Conservation (phyloP, 805 yeast genomes). For the Sungouiozyma ichnusensis region DNA sequence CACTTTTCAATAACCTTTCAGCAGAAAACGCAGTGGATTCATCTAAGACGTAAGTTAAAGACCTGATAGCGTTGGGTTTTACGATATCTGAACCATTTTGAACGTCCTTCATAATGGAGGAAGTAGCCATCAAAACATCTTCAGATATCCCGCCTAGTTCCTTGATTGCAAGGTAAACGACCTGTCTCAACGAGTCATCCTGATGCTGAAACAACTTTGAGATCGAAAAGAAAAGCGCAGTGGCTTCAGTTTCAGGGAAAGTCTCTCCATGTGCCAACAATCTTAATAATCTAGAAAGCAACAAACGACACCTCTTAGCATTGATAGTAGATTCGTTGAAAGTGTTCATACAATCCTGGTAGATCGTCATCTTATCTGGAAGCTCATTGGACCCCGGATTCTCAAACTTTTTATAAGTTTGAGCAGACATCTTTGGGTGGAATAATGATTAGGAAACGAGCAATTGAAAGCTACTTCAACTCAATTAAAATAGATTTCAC, state of each 20-base stretch:
- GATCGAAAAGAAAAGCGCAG: slow-evolving; percentile 84
- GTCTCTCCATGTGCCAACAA: slow-evolving; percentile 77
- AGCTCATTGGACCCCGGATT: slow-evolving; percentile 54
- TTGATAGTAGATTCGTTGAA: slow-evolving; percentile 87
- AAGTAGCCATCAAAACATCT: slow-evolving; percentile 94
- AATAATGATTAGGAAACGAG: neutral
- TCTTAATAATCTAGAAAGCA: slow-evolving; percentile 74
- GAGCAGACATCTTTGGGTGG: slow-evolving; percentile 55
- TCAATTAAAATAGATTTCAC: no score
- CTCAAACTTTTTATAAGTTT: slow-evolving; percentile 74
- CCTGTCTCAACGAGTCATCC: slow-evolving; percentile 73
- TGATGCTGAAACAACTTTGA: slow-evolving; percentile 92
- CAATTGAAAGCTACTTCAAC: no score
- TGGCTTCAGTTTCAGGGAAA: slow-evolving; percentile 82
- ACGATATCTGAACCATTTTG: slow-evolving; percentile 78
- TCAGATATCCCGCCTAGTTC: slow-evolving; percentile 77
- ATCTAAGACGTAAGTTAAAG: slow-evolving; percentile 82
- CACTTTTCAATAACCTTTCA: slow-evolving; percentile 84
- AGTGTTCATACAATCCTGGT: slow-evolving; percentile 86
- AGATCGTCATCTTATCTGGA: slow-evolving; percentile 95
- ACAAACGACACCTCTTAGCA: slow-evolving; percentile 73
- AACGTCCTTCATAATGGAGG: slow-evolving; percentile 95
- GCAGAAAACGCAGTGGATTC: slow-evolving; percentile 84
- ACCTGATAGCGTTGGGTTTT: slow-evolving; percentile 91
- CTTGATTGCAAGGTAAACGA: slow-evolving; percentile 88